Evolutionary conservation across 352 stramenopile genomes (phyloP).

Genomic region (Phytophthora palmivora): DNA sequence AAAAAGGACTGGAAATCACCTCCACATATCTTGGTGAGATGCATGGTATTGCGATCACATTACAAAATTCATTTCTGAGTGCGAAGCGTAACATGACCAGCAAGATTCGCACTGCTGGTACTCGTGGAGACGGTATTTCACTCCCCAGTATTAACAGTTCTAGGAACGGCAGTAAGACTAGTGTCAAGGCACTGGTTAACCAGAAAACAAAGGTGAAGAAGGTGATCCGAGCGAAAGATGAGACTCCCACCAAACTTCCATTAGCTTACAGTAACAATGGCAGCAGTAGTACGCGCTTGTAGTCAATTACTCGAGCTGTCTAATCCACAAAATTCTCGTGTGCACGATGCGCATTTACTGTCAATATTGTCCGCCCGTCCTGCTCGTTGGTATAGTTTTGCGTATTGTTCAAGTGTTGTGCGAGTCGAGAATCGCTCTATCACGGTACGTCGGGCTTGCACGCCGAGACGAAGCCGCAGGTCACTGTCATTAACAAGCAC

Average conservation of each 20-base stretch:
- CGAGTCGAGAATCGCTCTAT: slow-evolving; percentile 40
- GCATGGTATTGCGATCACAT: slow-evolving; percentile 92
- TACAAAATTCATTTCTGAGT: slow-evolving; percentile 91
- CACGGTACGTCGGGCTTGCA: slow-evolving; percentile 47
- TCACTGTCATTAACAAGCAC: slow-evolving; percentile 30
- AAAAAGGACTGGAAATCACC: slow-evolving; percentile 92
- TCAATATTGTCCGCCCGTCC: background rate
- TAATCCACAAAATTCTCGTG: slow-evolving; percentile 14
- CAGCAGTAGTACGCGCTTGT: slow-evolving; percentile 27
- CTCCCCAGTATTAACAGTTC: slow-evolving; percentile 39
- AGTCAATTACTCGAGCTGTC: slow-evolving; percentile 9
- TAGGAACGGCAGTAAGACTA: slow-evolving; percentile 33
- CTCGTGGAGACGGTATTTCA: slow-evolving; percentile 66
- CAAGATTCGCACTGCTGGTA: slow-evolving; percentile 51
- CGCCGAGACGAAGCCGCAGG: slow-evolving; percentile 35
- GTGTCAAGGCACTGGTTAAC: slow-evolving; percentile 45
- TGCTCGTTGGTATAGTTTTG: slow-evolving; percentile 48
- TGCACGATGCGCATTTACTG: slow-evolving; percentile 4
- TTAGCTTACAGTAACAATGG: slow-evolving; percentile 32
- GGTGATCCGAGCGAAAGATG: slow-evolving; percentile 30
- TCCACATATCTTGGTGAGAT: slow-evolving; percentile 84
- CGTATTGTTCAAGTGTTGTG: slow-evolving; percentile 39
- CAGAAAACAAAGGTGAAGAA: slow-evolving; percentile 49
- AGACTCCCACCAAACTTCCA: slow-evolving; percentile 33
- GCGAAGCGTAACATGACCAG: slow-evolving; percentile 70